Base-by-base conservation (phyloP, 805 yeast genomes). In the Candida ponderosae region DNA sequence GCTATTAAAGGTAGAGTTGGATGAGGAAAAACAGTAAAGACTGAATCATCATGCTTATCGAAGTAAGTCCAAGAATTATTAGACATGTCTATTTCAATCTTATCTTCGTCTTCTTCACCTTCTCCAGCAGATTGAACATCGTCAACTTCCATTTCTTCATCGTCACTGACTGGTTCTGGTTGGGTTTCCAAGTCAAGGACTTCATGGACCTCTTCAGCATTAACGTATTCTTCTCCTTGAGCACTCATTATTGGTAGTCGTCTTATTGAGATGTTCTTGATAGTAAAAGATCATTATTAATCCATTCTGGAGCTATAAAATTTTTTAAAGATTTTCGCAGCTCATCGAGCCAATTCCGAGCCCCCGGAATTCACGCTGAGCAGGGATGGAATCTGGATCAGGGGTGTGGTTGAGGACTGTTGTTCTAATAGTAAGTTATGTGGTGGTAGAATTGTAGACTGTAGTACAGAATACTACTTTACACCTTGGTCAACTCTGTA, bases 11-110 rank as follows among this genome's bases (percentile, higher is more conserved):
- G 97, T 41, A 88, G 67, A 6, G 69, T 69, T 29, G 97, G 97
- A 57, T 93, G 97, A 6, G 79, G 65, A 35, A 84, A 75, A n/a
- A 93, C 69, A 13, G 83, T 69, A 60, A 83, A 90, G 4, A 90
- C 74, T 3, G 96, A 86, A 59, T 93, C 98, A 38, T 74, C 70
- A 56, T 93, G 99, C 47, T 73, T 71, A 56, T 93, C 98, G 57
- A 93, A 93, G 59, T 86, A 93, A 0, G 86, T 68, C 64, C 81
- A 74, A 7, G 97, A 86, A 62, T 90, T 90, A 62, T 90, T 90
- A 35, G 89, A 70, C 78, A 89, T 65, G 54, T 89, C 97, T 26
- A 90, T 74, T 59, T 84, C 95, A 31, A 85, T 61, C 29, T 69
- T 64, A 33, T 65, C 69, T 36, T 71, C 76, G 18, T 59, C 67